Base-by-base conservation (phyloP, 106 monocot species). In the Alisma plantagoaquatica region DNA sequence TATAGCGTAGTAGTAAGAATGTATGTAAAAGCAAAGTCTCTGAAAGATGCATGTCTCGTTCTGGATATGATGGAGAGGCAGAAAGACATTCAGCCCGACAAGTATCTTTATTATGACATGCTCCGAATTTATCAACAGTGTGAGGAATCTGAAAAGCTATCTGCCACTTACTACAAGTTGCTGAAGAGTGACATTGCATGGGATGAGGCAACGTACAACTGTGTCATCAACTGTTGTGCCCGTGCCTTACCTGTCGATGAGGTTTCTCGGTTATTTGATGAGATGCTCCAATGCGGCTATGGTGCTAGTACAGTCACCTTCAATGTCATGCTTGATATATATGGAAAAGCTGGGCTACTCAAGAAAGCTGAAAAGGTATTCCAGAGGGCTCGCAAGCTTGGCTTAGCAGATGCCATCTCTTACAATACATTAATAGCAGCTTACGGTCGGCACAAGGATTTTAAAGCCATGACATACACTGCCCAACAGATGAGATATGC, bases 191-290 rank as follows among this genome's bases (percentile, higher is more conserved):
- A 62, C 19, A 29, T 76, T 27, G 31, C 33, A 4, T 84, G 75
- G 78, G 96, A 98, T 24, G 89, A 85, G 64, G 67, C 84, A 33
- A 89, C 79, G 81, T 89, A 89, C 46, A 85, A 81, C 56, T 98
- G 96, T 46, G 61, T 89, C 21, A 78, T 98, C 67, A 98, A 89
- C 56, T 98, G 96, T 27, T 98, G 96, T 35, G 89, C 78, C 1
- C 75, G 47, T 60, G 89, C 84, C 2, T 63, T 98, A 41, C 89
- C 84, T 5, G 81, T 98, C 27, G 89, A 98, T 64, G 96, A 98
- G 56, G 38, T 98, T 26, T 98, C 89, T 15, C 75, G 78, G 32
- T 70, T 98, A 43, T 90, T 89, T 41, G 73, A 98, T 41, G 85
- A 89, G 58, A 98, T 98, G 96, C 41, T 78, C 20, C 64, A 60